A percentile compares a stretch with the other conserved stretches of the same genome.
These are phyloP conservation scores for Boletus semigastroideus DNA, from an alignment of 1,284 basidiomycete genomes.

Conservation along the genomic window DNA sequence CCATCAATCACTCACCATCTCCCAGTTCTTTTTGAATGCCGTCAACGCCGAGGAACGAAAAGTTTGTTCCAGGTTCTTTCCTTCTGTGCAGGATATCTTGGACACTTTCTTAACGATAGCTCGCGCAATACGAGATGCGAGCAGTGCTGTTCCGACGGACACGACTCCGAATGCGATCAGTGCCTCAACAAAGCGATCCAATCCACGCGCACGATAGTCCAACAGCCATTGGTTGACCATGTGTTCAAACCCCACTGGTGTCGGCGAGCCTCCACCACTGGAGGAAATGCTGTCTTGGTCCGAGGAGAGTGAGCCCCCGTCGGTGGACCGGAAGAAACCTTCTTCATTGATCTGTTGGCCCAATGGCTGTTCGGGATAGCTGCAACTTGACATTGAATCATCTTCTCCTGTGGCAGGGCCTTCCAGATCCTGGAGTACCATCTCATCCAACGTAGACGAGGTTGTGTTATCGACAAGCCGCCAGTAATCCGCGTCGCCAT, in stretches of 20 bases:
- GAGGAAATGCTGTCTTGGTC: slow-evolving; percentile 12
- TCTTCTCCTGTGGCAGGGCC: background rate
- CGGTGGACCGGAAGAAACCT: background rate
- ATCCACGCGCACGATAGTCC: slow-evolving; percentile 24
- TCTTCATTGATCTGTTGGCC: slow-evolving; percentile 1
- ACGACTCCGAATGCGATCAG: slow-evolving; percentile 21
- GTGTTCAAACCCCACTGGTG: slow-evolving; percentile 13
- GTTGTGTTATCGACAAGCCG: background rate
- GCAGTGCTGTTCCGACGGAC: slow-evolving; percentile 8
- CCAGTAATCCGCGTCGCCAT: background rate
- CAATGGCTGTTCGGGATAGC: background rate
- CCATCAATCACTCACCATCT: slow-evolving; percentile 17
- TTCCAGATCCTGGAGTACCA: background rate
- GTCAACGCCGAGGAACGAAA: slow-evolving; percentile 20
- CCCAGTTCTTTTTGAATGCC: slow-evolving; percentile 26
- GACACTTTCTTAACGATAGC: slow-evolving; percentile 13
- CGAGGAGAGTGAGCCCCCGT: slow-evolving; percentile 6
- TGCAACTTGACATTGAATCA: background rate
- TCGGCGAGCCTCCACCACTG: background rate
- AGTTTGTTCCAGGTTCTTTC: slow-evolving; percentile 13
- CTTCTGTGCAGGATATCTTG: slow-evolving; percentile 14
- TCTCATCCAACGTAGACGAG: background rate
- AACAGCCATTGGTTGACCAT: slow-evolving; percentile 17
- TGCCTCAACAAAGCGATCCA: slow-evolving; percentile 17
- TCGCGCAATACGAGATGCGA: slow-evolving; percentile 24